Evolutionary conservation across 1,139 yeast species (phyloP), one percentile per base, ranked within the genome.

Genomic region (Nakaseomyces sp.): DNA sequence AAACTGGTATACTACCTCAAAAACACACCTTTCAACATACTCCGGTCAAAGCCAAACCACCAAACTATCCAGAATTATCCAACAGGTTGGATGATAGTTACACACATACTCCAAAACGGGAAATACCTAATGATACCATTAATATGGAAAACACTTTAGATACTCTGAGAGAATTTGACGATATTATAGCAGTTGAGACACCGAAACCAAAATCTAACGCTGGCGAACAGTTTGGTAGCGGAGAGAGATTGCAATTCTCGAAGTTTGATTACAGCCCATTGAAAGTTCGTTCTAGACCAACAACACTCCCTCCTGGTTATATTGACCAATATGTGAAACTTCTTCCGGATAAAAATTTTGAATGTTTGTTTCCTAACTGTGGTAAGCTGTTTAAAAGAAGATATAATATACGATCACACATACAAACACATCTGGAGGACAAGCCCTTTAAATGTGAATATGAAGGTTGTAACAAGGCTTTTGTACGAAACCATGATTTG

Each of bases 371-470:
- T 62, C 77, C 84, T 24, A 73, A 76, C 45, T 91, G 99, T 66
- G 85, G 85, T 17, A 87, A 91, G 63, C 70, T 75, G 46, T 91
- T 91, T 64, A 80, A 89, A 8, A 73, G 98, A 57, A 72, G 96
- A 43, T 93, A 93, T 66, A 91, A 91, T 60, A 88, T 87, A 12
- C 73, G 97, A 49, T 87, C 96, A 0, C 99, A 91, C 61, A 88
- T 91, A 44, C 98, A 91, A 62, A 91, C 98, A 0, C 99, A 91
- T 69, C 68, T 91, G 43, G 81, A 93, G 61, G 98, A 91, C 63
- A 72, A 97, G 45, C 99, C 99, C 1, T 82, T 79, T 64, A 60
- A 63, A 47, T 88, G 96, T 60, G 67, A 72, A 9, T 70, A 70
- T 48, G 76, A 70, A 19, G 77, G 72, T 4, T 91, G 97, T 60